A percentile compares a stretch with the other conserved stretches of the same genome.
These are phyloP conservation scores for Pythium aquatile DNA, from an alignment of 352 stramenopile species.

Conservation along the genomic window DNA sequence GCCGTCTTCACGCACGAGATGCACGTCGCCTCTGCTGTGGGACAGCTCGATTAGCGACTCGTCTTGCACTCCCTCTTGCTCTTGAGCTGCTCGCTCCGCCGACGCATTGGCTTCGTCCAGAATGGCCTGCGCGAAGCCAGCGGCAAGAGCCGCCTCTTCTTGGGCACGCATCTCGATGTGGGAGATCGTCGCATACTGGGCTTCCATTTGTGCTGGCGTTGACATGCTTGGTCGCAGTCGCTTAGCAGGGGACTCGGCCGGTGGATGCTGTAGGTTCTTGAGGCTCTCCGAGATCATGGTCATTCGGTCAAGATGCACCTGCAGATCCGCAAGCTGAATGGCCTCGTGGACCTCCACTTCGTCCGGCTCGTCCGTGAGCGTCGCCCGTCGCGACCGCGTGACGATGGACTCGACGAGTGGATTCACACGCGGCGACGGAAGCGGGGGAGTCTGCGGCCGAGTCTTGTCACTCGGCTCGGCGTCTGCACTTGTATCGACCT, in stretches of 20 bases:
- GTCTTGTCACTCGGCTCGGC: neutral
- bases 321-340: slow-evolving; percentile 61
- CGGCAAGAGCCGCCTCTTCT: slow-evolving; percentile 22
- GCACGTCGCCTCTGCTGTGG: slow-evolving; percentile 35
- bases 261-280: slow-evolving; percentile 37
- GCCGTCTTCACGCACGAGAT: slow-evolving; percentile 44
- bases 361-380: slow-evolving; percentile 19
- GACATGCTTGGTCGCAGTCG: slow-evolving; percentile 47
- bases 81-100: neutral
- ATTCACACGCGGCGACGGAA: slow-evolving; percentile 12
- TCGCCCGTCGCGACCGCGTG: slow-evolving; percentile 24
- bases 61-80: neutral
- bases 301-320: slow-evolving; percentile 76
- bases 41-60: slow-evolving; percentile 35
- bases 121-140: slow-evolving; percentile 23
- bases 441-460: neutral
- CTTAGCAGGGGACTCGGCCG: slow-evolving; percentile 38
- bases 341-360: slow-evolving; percentile 10
- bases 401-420: slow-evolving; percentile 24
- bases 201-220: slow-evolving; percentile 8
- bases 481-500: slow-evolving; percentile 14
- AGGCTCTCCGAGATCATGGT: slow-evolving; percentile 67
- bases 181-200: slow-evolving; percentile 19
- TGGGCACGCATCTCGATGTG: slow-evolving; percentile 25
- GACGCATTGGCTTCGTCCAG: slow-evolving; percentile 12